phyloP scores from a whole-genome alignment of 202 grass and related monocot genomes.

The Musa balbisiana region DNA sequence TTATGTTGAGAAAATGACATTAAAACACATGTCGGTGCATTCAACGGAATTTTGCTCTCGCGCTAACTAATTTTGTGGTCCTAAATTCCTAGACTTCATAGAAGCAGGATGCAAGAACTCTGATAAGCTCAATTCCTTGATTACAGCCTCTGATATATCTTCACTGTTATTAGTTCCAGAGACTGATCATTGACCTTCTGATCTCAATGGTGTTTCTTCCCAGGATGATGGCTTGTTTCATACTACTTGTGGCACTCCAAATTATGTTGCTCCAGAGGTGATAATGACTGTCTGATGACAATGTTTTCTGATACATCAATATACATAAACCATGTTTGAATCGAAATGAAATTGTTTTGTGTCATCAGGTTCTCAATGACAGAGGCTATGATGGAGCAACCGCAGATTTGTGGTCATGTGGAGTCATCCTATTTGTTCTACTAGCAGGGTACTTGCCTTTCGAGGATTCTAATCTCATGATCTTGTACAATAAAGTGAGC shows the following conservation, averaged over 20 bases:
- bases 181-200: background rate
- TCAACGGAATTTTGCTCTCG: no score
- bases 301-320: background rate
- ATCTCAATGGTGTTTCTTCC: constrained; percentile 19
- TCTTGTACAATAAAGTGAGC: constrained; percentile 83
- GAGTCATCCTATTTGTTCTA: constrained; percentile 78
- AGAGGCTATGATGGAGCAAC: constrained; percentile 76
- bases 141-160: no score
- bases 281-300: background rate
- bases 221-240: constrained; percentile 80
- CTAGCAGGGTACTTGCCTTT: constrained; percentile 90
- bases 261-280: constrained; percentile 86
- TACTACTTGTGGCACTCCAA: constrained; percentile 78
- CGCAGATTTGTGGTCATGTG: constrained; percentile 85
- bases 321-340: background rate
- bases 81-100: no score
- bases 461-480: constrained; percentile 80
- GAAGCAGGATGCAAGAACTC: no score
- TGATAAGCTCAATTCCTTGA: no score
- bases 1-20: background rate
- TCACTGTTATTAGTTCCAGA: background rate
- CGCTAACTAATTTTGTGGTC: no score
- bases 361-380: constrained; percentile 57
- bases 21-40: background rate
- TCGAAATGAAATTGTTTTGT: background rate